Evolutionary conservation across 768 basidiomycete genomes (phyloP), one percentile per base, ranked within the genome.

Genomic region (Erythrobasidium yunnanense): DNA sequence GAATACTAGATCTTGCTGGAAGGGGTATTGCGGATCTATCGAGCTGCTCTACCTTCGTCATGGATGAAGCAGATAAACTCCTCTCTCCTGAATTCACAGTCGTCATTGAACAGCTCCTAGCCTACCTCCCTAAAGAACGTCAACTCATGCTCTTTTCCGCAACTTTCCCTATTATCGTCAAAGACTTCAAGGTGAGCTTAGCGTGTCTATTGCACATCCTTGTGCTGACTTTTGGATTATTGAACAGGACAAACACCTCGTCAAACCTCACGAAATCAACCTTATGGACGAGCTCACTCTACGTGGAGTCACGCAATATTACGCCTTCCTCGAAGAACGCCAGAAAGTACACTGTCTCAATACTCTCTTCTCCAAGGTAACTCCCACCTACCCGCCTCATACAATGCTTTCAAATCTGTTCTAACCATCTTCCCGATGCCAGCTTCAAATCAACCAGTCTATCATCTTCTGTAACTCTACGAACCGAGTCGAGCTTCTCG

Each of bases 391-490:
- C 1, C 15, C 33, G 25, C 25, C 47, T 35, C 27, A 27, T 50
- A 11, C 17, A 33, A 13, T 29, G 65, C 55, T 20, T 20, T 11
- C 1, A 42, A 46, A 8, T 33, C 42, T 45, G 85, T 85, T 32
- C 81, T 85, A 45, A 84, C 84, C 4, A 86, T 88, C 74, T 51
- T 52, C 32, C 51, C 6, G 1, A 1, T 65, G 66, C 13, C 75
- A 96, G 90, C 84, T 99, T 55, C 93, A 97, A 92, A 99, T 99
- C 81, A 99, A 99, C 79, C 93, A 99, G 79, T 96, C 93, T 67
- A 97, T 99, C 79, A 99, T 99, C 76, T 99, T 99, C 79, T 99
- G 93, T 80, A 99, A 99, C 81, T 96, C 93, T 70, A 99, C 93
- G 74, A 95, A 96, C 81, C 90, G 93, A 66, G 93, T 99, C 79